Conservation (phyloP, 2,329 filamentous ascomycete genomes). For the Neoascochyta sp. region DNA sequence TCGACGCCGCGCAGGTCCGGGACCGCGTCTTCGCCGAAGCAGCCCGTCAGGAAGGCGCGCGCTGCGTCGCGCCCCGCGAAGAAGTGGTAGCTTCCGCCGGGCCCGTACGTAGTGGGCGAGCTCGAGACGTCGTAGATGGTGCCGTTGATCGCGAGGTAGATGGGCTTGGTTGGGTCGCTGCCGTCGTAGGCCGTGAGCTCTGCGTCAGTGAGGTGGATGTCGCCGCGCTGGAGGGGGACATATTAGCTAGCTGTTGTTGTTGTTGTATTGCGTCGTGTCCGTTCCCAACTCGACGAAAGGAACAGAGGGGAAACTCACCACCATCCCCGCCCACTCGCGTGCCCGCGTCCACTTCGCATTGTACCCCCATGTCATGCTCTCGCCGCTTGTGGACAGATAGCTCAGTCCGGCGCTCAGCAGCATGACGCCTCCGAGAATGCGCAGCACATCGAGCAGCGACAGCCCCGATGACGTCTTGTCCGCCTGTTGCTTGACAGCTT, state of each 20-base stretch:
- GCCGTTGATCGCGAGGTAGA: conserved; percentile 88
- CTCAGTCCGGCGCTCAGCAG: conserved; percentile 66
- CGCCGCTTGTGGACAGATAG: conserved; percentile 70
- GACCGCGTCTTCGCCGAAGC: conserved; percentile 81
- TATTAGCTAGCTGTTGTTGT: conserved; percentile 1
- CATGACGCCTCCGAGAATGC: conserved; percentile 64
- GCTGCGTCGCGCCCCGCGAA: conserved; percentile 85
- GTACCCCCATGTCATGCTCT: conserved; percentile 45
- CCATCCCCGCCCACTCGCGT: conserved; percentile 31
- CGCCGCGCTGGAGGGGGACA: conserved; percentile 44
- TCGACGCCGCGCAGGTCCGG: conserved; percentile 84
- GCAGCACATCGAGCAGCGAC: conserved; percentile 59
- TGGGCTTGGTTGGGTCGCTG: conserved; percentile 66
- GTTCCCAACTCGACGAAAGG: background rate
- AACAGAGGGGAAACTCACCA: conserved; percentile 18
- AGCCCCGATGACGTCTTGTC: conserved; percentile 18
- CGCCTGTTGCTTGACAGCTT: conserved; percentile 22
- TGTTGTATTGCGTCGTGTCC: conserved; percentile 1
- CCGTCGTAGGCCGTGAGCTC: conserved; percentile 77
- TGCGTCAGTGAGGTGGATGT: conserved; percentile 67
- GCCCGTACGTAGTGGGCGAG: conserved; percentile 51
- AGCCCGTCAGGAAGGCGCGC: conserved; percentile 87
- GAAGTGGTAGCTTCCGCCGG: conserved; percentile 80
- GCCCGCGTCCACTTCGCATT: conserved; percentile 39
- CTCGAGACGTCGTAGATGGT: conserved; percentile 80